A percentile compares a stretch with the other conserved stretches of the same genome.
Evolutionary conservation across 306 rosid species (phyloP).

Genomic region (Pyrus pyrifolia): DNA sequence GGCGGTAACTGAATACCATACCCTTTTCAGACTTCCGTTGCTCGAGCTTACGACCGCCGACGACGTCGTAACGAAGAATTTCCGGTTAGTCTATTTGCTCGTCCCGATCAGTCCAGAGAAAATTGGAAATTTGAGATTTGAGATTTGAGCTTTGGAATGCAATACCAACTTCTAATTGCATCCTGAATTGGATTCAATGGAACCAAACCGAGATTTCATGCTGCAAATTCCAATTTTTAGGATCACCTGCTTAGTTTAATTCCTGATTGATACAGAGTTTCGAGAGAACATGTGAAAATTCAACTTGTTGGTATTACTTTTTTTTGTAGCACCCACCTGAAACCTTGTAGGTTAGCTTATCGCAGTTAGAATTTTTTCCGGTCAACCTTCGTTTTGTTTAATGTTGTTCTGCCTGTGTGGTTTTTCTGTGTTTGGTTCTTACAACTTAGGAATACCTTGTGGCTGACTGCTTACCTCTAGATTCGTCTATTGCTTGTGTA

Average conservation of each 20-base stretch:
- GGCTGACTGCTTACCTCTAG: neutral
- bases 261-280: neutral
- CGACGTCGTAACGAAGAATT: neutral
- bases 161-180: neutral
- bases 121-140: neutral
- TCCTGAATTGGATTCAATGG: neutral
- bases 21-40: neutral
- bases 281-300: neutral
- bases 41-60: neutral
- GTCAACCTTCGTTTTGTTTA: neutral
- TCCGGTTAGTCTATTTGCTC: neutral
- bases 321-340: neutral
- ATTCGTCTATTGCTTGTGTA: neutral
- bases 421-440: neutral
- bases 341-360: neutral
- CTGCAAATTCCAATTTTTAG: neutral
- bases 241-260: neutral
- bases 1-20: neutral
- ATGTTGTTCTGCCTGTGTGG: neutral
- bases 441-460: neutral
- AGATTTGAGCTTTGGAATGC: neutral
- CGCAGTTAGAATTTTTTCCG: neutral
- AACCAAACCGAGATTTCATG: neutral
- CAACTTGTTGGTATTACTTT: neutral
- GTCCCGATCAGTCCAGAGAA: neutral